Evolutionary conservation across 2,329 filamentous ascomycete species (phyloP).

Genomic region (Colletotrichum sp.): DNA sequence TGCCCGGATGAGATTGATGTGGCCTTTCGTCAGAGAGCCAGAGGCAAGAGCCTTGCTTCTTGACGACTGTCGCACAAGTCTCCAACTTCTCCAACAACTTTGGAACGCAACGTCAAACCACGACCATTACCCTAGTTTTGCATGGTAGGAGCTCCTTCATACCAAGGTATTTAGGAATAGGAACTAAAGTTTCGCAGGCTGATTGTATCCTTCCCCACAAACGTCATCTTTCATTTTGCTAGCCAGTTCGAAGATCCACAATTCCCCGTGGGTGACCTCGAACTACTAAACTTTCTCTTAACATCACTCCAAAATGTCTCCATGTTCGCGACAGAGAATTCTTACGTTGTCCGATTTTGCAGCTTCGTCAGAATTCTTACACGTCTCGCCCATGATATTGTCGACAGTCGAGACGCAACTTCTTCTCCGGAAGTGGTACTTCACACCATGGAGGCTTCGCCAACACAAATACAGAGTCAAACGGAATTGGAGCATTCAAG

Average conservation of each 20-base stretch:
- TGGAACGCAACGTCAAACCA: not conserved
- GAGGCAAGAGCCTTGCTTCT: not conserved
- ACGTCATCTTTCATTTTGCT: not conserved
- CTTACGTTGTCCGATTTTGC: not conserved
- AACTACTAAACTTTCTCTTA: not conserved
- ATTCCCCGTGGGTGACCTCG: not conserved
- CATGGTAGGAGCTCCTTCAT: not conserved
- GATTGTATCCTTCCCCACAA: not conserved
- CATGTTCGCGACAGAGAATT: not conserved
- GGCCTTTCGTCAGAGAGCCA: not conserved
- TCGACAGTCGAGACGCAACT: not conserved
- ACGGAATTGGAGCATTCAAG: not conserved
- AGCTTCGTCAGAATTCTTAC: not conserved
- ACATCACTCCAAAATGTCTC: not conserved
- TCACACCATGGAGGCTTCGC: not conserved
- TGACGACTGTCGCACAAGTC: not conserved
- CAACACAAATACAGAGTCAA: not conserved
- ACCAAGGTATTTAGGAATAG: not conserved
- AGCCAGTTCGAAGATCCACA: not conserved
- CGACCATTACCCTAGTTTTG: not conserved
- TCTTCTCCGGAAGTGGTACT: not conserved
- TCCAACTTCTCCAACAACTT: not conserved
- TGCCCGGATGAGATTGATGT: not conserved
- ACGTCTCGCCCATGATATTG: not conserved
- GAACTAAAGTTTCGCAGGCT: not conserved